Percentiles rank a stretch among this genome's conserved stretches.
phyloP scores from a whole-genome alignment of 108 stramenopile species.

The Parietichytrium sp. region DNA sequence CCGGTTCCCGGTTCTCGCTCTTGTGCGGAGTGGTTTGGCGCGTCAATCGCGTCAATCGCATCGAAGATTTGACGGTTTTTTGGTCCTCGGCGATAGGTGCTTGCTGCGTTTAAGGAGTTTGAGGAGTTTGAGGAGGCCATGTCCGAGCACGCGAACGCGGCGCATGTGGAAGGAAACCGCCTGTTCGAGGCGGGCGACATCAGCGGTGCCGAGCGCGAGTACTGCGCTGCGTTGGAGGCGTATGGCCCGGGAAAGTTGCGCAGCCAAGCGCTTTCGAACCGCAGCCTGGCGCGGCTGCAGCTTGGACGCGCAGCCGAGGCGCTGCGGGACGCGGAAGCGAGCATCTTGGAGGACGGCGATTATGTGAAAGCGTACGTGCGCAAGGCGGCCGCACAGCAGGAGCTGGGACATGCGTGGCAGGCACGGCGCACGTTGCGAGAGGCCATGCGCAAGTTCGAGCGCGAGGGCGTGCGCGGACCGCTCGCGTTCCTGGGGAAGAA shows the following conservation, averaged over 20 bases:
- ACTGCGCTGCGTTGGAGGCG: background rate
- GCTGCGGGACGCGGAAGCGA: background rate
- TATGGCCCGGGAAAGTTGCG: background rate
- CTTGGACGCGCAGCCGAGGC: background rate
- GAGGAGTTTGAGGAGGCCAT: too few species aligned
- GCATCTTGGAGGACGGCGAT: background rate
- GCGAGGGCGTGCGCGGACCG: background rate
- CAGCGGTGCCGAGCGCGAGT: background rate
- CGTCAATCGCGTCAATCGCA: too few species aligned
- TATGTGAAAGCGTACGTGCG: background rate
- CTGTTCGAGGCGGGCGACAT: slow-evolving; percentile 19
- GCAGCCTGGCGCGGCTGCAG: slow-evolving; percentile 3
- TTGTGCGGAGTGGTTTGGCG: too few species aligned
- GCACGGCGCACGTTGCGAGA: background rate
- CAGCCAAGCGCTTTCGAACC: background rate
- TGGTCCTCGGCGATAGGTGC: too few species aligned
- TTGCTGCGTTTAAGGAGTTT: too few species aligned
- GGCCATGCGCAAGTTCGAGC: background rate
- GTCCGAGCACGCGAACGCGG: too few species aligned
- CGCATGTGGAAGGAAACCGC: background rate
- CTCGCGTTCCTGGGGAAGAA: background rate
- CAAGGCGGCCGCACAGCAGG: background rate
- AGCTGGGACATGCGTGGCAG: background rate
- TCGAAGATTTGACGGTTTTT: too few species aligned
- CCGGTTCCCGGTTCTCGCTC: too few species aligned